Evolutionary conservation across 2,329 filamentous ascomycete genomes (phyloP).

Genomic region (Daldinia sp.): DNA sequence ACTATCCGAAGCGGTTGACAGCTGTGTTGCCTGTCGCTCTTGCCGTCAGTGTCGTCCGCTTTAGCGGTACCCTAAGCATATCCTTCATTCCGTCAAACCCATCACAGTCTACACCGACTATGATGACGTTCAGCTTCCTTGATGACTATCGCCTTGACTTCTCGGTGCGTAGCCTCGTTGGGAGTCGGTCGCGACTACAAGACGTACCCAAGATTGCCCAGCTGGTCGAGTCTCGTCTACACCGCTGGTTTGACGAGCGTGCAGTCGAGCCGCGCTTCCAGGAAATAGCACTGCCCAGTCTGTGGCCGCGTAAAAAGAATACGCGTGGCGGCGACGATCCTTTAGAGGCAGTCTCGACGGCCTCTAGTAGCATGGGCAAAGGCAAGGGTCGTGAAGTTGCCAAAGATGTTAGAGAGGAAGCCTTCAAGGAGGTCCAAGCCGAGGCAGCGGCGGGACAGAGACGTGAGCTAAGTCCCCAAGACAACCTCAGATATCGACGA

Average conservation of each 20-base stretch:
- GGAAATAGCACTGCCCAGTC: constrained; percentile 80
- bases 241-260: constrained; percentile 88
- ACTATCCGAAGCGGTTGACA: constrained; percentile 89
- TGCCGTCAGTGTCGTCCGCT: constrained; percentile 89
- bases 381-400: constrained; percentile 63
- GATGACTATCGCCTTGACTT: constrained; percentile 88
- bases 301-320: constrained; percentile 87
- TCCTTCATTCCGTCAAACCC: constrained; percentile 86
- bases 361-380: constrained; percentile 58
- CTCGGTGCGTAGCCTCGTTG: constrained; percentile 80
- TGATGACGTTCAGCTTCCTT: constrained; percentile 92
- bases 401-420: constrained; percentile 61
- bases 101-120: constrained; percentile 76
- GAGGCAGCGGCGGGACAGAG: constrained; percentile 49
- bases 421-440: constrained; percentile 56
- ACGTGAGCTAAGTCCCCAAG: constrained; percentile 46
- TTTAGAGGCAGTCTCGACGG: constrained; percentile 52
- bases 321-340: constrained; percentile 75
- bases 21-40: constrained; percentile 92
- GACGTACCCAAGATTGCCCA: constrained; percentile 91
- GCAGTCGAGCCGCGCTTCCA: constrained; percentile 88
- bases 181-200: constrained; percentile 79
- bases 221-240: constrained; percentile 79
- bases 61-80: constrained; percentile 92
- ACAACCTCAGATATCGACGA: constrained; percentile 49